Evolutionary conservation across 345 rosid genomes (phyloP), one percentile per base, ranked within the genome.

Genomic region (Rubroshorea leprosula): DNA sequence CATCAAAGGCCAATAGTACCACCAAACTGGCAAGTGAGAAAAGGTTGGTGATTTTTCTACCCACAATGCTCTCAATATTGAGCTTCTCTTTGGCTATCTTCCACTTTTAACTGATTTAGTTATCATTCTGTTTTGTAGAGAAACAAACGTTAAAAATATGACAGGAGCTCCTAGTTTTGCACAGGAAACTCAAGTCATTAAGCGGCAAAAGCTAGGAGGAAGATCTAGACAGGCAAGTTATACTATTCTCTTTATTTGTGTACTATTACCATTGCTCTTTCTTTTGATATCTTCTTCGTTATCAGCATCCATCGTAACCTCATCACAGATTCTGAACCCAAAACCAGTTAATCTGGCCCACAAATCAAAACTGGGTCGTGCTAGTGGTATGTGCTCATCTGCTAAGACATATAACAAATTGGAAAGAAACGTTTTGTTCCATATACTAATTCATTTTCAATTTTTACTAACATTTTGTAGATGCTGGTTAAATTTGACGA

Each of bases 131-230:
- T 19, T 23, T n/a, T 67, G 23, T 62, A 89, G 97, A 71, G 75
- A 55, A 29, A 57, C 66, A 16, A 79, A 22, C 51, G 58, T 58
- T 26, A 77, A 70, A 56, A 62, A 58, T 16, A 22, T 61, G 20
- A 55, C 75, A 47, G 79, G 76, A 38, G 78, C 87, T 54, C 71
- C 81, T 59, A 74, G 45, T 69, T 71, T 90, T 58, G 83, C 72
- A 66, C 95, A 82, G 63, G 97, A 94, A 68, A 87, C 83, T 67
- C 99, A 87, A 78, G 96, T 97, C 17, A 78, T 94, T 58, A 94
- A 94, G 72, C 77, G 89, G 66, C 99, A 94, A 80, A 90, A 87
- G 85, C 83, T 94, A 0, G 97, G 79, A 54, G 99, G 99, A 59
- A 78, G 58, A 59, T 76, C 96, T 24, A 87, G 92, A 85, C 95